Evolutionary conservation across 1,139 yeast species (phyloP), one percentile per base, ranked within the genome.

Genomic region (Magnusiomyces suaveolens): DNA sequence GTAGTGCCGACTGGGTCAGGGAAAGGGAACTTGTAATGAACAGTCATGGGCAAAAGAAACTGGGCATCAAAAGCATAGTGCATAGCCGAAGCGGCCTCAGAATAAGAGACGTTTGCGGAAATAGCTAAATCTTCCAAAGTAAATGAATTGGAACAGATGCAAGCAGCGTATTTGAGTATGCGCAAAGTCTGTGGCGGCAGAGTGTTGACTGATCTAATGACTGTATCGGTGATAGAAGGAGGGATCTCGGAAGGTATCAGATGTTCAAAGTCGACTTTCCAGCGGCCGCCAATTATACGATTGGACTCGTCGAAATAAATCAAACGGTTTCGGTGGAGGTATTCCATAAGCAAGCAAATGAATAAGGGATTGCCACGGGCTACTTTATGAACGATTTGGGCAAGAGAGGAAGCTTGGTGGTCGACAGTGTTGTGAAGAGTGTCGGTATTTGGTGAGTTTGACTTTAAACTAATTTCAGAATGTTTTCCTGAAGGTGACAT

Each of bases 11-110:
- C 48, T 1, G 69, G 64, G 23, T 73, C 66, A 39, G 75, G 75
- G 58, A 77, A 76, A 2, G 83, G 82, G 36, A 77, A 67, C 59
- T 78, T 79, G 62, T 78, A 78, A 58, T 72, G 74, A 1, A 76
- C 67, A 25, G 75, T 73, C 12, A 72, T 66, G 0, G 82, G 79
- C 1, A 65, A 60, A 6, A 79, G 61, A 1, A 77, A 53, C 41
- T 69, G 67, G 16, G 67, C 56, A 41, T 72, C 71, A 21, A 73
- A 63, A 21, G 75, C 74, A 43, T 70, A 61, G 41, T 69, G 72
- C 10, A 79, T 57, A 2, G 75, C 65, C 60, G 65, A 43, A 48
- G 66, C 59, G 65, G 67, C 66, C 20, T 63, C 66, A 1, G 66
- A 60, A 48, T 62, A 60, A 0, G 78, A 64, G 32, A 67, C 62